Evolutionary conservation across 192 early-diverging fungal genomes (phyloP).

Genomic region (Coemansia reversa): DNA sequence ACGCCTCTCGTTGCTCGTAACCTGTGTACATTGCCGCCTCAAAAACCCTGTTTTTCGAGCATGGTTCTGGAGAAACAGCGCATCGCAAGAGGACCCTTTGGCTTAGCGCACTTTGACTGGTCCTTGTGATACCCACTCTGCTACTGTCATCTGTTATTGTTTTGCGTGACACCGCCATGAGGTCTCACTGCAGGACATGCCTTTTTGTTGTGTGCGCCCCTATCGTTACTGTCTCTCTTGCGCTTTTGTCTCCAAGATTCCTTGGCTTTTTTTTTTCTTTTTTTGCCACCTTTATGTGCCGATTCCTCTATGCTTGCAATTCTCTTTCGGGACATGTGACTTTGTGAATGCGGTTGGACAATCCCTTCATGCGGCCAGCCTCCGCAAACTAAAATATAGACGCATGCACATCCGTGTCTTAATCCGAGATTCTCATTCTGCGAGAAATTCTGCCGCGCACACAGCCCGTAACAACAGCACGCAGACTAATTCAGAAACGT

Average conservation of each 20-base stretch:
- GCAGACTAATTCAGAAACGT: not conserved
- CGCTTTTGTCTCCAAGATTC: not conserved
- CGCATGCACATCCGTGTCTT: conserved; percentile 8
- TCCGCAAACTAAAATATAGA: conserved; percentile 12
- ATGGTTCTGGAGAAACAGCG: not conserved
- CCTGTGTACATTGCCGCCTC: conserved; percentile 11
- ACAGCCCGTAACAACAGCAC: not conserved
- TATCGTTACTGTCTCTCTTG: not conserved
- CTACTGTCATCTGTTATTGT: conserved; percentile 9
- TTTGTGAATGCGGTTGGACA: conserved; percentile 1
- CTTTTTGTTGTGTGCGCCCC: not conserved
- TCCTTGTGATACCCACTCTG: not conserved
- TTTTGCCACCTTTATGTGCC: not conserved
- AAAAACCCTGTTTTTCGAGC: not conserved
- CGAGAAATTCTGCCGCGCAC: not conserved
- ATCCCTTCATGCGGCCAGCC: conserved; percentile 12
- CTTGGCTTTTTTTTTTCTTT: not conserved
- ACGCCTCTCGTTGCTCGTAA: conserved; percentile 36
- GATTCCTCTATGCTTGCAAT: not conserved
- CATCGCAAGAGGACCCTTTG: not conserved
- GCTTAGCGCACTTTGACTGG: not conserved
- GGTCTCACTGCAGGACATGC: not conserved
- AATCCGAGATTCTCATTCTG: not conserved
- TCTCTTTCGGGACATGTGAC: conserved; percentile 1
- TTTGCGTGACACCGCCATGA: conserved; percentile 30